Percentiles rank a stretch among this genome's conserved stretches.
These are phyloP conservation scores for Yamadazyma mexicana DNA, from an alignment of 1,139 yeast genomes.

Conservation along the genomic window DNA sequence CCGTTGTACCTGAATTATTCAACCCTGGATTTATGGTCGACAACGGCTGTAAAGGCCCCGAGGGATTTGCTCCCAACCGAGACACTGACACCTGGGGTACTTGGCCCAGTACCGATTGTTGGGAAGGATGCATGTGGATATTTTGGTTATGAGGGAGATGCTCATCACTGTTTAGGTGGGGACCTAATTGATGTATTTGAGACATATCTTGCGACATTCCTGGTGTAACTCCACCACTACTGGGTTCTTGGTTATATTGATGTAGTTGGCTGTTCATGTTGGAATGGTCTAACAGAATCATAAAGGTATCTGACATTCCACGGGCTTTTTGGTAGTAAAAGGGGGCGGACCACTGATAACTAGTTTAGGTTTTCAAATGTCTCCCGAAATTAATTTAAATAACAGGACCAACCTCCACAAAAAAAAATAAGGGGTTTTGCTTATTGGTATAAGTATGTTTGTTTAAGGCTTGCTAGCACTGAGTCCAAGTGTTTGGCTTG, in stretches of 20 bases:
- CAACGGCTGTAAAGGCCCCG: conserved; percentile 5
- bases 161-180: conserved; percentile 2
- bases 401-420: background rate
- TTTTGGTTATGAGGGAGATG: conserved; percentile 2
- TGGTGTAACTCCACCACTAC: background rate
- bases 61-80: background rate
- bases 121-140: background rate
- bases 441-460: no score
- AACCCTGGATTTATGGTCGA: conserved; percentile 2
- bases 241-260: conserved; percentile 1
- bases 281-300: conserved; percentile 12
- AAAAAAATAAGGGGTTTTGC: background rate
- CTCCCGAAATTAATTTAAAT: background rate
- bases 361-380: background rate
- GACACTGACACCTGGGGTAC: background rate
- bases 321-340: no score
- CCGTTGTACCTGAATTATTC: background rate
- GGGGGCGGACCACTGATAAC: background rate
- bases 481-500: no score
- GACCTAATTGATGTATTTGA: conserved; percentile 4
- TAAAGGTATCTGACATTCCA: conserved; percentile 12
- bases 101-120: background rate
- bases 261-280: conserved; percentile 1
- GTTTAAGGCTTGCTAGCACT: no score
- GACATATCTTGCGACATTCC: background rate